phyloP scores from a whole-genome alignment of 352 stramenopile species.

The Thalassiosira livingstoniorum region DNA sequence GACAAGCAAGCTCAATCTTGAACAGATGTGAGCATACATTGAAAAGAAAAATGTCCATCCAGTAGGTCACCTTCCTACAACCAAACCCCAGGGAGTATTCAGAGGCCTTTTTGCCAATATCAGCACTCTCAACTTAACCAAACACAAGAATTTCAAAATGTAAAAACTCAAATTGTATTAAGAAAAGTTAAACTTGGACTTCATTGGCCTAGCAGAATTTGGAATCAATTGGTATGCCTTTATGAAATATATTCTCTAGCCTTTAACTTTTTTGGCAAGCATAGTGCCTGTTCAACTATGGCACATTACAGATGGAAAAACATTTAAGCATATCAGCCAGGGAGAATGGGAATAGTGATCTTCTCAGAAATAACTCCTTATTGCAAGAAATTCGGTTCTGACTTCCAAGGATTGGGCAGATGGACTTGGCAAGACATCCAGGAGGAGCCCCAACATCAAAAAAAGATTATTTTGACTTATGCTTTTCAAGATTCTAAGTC shows the following conservation, averaged over 20 bases:
- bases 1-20: too few species aligned
- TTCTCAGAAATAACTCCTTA: neutral
- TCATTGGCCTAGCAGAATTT: neutral
- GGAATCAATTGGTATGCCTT: neutral
- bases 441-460: neutral
- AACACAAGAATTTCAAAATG: neutral
- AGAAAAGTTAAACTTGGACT: neutral
- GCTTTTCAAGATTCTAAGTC: neutral
- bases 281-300: neutral
- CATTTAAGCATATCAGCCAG: neutral
- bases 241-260: neutral
- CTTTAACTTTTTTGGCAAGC: neutral
- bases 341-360: neutral
- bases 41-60: neutral
- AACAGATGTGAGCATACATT: too few species aligned
- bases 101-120: neutral
- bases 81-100: neutral
- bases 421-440: neutral
- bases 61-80: neutral
- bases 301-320: neutral
- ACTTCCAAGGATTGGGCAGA: neutral
- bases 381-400: neutral
- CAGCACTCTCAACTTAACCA: neutral
- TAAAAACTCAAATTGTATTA: neutral
- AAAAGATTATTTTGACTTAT: slow-evolving; percentile 9